A percentile compares a stretch with the other conserved stretches of the same genome.
Conservation (phyloP, 495 filamentous ascomycete species). For the Penicillium cosmopolitanum region DNA sequence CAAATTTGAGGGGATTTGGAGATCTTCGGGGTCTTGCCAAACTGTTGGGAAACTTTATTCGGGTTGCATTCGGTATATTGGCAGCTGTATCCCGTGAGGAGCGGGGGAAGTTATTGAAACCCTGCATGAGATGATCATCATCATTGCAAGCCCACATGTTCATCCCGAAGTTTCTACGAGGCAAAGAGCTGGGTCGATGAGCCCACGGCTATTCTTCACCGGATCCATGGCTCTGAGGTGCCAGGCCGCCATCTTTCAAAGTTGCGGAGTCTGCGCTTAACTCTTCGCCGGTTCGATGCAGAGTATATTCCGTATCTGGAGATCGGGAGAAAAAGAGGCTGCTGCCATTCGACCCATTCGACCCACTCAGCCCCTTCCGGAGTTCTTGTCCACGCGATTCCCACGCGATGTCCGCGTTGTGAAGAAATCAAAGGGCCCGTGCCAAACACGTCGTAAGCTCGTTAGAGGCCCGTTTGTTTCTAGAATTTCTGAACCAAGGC, state of each 20-base stretch:
- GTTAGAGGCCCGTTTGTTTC: neutral
- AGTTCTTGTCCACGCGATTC: neutral
- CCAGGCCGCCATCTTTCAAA: neutral
- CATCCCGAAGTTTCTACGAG: no score
- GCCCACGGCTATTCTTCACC: neutral
- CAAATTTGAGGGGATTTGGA: neutral
- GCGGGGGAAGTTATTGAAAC: neutral
- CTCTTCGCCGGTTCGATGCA: neutral
- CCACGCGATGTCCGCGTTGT: neutral
- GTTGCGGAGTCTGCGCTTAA: neutral
- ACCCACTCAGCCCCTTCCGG: constrained; percentile 5
- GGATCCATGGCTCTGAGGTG: neutral
- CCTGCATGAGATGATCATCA: no score
- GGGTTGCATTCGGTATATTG: neutral
- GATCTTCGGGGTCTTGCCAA: neutral
- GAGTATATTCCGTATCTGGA: neutral
- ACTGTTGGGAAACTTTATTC: neutral
- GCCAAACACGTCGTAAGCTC: neutral
- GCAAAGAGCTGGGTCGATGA: neutral
- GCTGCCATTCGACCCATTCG: neutral
- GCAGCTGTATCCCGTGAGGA: no score
- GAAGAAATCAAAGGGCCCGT: neutral
- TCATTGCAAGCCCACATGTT: no score
- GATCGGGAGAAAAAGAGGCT: neutral
- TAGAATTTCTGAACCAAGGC: neutral